Conservation (phyloP, 257 asterid species). For the Solanum sitiens region DNA sequence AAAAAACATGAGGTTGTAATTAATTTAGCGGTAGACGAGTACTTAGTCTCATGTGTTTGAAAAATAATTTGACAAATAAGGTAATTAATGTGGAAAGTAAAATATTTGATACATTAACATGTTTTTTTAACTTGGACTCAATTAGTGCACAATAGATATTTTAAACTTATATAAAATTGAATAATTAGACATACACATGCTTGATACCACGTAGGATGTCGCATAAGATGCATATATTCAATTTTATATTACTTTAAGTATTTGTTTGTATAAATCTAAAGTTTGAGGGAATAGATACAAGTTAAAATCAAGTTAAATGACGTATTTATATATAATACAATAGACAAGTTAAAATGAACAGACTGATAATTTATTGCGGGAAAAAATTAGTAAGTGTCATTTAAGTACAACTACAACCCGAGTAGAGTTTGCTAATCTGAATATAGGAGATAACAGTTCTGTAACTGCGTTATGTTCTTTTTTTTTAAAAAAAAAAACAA, state of each 20-base stretch:
- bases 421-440: background rate
- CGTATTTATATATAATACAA: no score
- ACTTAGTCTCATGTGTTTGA: background rate
- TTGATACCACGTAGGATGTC: background rate
- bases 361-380: background rate
- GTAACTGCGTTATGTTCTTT: background rate
- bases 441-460: no score
- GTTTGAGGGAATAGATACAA: background rate
- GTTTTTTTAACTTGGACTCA: background rate
- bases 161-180: background rate
- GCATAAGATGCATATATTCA: no score
- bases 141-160: background rate
- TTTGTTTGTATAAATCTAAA: background rate
- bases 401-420: background rate
- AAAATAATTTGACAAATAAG: background rate
- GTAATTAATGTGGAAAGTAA: background rate
- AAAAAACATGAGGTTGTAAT: background rate
- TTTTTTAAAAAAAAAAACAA: no score
- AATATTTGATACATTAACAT: background rate
- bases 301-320: background rate
- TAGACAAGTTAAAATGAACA: background rate
- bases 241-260: no score
- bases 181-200: background rate
- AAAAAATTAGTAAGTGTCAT: background rate
- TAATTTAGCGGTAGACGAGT: background rate